phyloP scores from a whole-genome alignment of 257 asterid genomes.

The Nyctanthes arbortristis region DNA sequence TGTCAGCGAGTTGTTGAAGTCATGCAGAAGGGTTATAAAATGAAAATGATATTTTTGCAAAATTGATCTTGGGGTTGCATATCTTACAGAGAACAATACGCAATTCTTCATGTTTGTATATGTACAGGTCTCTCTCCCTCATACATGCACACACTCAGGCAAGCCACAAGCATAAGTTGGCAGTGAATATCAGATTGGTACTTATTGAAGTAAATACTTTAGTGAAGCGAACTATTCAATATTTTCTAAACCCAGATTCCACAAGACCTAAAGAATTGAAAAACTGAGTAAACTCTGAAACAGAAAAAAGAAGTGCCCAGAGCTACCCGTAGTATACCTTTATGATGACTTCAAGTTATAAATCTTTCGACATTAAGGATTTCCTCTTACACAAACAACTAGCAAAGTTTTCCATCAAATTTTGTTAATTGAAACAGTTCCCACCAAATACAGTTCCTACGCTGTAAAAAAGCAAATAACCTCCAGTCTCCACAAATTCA shows the following conservation, averaged over 20 bases:
- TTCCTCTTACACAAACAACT: too few relatives aligned
- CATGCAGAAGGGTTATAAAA: not conserved
- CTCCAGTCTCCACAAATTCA: not conserved
- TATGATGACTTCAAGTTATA: too few relatives aligned
- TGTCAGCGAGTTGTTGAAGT: not conserved
- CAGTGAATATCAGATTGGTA: not conserved
- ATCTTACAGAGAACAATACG: not conserved
- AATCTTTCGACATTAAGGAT: too few relatives aligned
- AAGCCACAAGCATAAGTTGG: too few relatives aligned
- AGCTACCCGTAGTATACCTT: not conserved
- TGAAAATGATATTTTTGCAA: not conserved
- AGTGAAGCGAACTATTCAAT: not conserved
- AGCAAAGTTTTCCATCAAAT: not conserved
- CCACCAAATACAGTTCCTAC: not conserved
- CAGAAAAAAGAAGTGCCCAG: not conserved
- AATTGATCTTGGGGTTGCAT: not conserved
- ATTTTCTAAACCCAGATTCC: not conserved
- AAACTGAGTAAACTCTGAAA: not conserved
- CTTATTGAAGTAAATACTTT: not conserved
- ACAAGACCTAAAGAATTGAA: not conserved
- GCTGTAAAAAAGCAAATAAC: not conserved
- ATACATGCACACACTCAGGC: not conserved
- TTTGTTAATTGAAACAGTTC: not conserved
- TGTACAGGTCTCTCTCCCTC: not conserved
- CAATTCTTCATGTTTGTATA: not conserved